Conservation (phyloP, 176 grass and related monocot genomes). For the Ampelocalamus luodianensis region DNA sequence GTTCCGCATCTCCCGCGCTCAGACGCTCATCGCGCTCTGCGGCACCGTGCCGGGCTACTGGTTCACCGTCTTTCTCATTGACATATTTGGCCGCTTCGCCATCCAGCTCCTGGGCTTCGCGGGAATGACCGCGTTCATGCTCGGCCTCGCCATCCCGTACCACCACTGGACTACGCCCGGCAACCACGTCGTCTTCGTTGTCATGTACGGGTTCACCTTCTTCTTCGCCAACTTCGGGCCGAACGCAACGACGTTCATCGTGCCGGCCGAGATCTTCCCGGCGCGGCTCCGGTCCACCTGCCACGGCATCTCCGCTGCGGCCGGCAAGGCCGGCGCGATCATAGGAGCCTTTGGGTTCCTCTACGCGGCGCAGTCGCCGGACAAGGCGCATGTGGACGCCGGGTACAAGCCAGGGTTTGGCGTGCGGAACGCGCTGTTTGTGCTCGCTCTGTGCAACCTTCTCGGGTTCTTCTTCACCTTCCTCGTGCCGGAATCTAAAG, state of each 20-base stretch:
- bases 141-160: slow-evolving; percentile 57
- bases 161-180: slow-evolving; percentile 49
- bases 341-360: slow-evolving; percentile 77
- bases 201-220: slow-evolving; percentile 65
- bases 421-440: slow-evolving; percentile 53
- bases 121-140: slow-evolving; percentile 59
- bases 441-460: slow-evolving; percentile 50
- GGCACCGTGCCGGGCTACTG: slow-evolving; percentile 86
- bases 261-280: slow-evolving; percentile 66
- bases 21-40: slow-evolving; percentile 68
- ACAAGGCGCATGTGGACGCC: slow-evolving; percentile 32
- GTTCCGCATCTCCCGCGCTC: slow-evolving; percentile 57
- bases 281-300: slow-evolving; percentile 57
- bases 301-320: slow-evolving; percentile 64
- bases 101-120: slow-evolving; percentile 56
- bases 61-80: slow-evolving; percentile 80
- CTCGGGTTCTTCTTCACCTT: slow-evolving; percentile 58
- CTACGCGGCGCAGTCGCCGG: slow-evolving; percentile 56
- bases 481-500: slow-evolving; percentile 67
- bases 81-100: slow-evolving; percentile 55
- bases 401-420: slow-evolving; percentile 60
- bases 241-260: slow-evolving; percentile 73
- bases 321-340: slow-evolving; percentile 84
- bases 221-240: slow-evolving; percentile 85
- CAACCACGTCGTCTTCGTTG: slow-evolving; percentile 53